Evolutionary conservation across 129 eudicot species (phyloP).

Genomic region (Dittrichia graveolens): DNA sequence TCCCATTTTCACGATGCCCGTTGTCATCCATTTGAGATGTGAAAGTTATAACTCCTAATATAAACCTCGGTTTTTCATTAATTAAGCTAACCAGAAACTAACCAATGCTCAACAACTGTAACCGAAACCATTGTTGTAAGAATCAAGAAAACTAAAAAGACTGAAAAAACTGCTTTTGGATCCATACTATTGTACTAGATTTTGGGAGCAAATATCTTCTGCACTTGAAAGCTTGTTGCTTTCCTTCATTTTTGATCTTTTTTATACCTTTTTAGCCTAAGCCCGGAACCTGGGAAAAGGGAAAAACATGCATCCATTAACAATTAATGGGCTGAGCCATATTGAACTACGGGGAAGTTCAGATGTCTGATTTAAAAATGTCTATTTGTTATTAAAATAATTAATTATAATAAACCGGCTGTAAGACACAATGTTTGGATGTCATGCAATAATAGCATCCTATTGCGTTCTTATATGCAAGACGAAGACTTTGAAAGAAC

Average conservation of each 20-base stretch:
- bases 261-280: neutral
- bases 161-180: constrained; percentile 6
- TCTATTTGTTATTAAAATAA: no score
- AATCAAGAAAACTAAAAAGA: constrained; percentile 13
- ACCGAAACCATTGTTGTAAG: constrained; percentile 16
- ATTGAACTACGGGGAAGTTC: neutral
- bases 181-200: constrained; percentile 23
- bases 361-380: no score
- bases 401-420: no score
- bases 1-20: constrained; percentile 83
- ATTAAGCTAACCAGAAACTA: constrained; percentile 26
- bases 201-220: constrained; percentile 9
- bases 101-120: constrained; percentile 17
- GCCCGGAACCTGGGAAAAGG: constrained; percentile 4
- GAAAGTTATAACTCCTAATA: constrained; percentile 24
- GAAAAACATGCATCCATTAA: neutral
- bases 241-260: constrained; percentile 24
- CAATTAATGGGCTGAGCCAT: neutral
- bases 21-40: constrained; percentile 72
- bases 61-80: constrained; percentile 25
- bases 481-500: no score
- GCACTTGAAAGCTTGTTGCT: constrained; percentile 11
- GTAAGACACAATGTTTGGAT: no score
- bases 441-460: no score
- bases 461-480: no score